phyloP scores from a whole-genome alignment of 2,329 filamentous ascomycete species.

The Clarireedia hainanense region DNA sequence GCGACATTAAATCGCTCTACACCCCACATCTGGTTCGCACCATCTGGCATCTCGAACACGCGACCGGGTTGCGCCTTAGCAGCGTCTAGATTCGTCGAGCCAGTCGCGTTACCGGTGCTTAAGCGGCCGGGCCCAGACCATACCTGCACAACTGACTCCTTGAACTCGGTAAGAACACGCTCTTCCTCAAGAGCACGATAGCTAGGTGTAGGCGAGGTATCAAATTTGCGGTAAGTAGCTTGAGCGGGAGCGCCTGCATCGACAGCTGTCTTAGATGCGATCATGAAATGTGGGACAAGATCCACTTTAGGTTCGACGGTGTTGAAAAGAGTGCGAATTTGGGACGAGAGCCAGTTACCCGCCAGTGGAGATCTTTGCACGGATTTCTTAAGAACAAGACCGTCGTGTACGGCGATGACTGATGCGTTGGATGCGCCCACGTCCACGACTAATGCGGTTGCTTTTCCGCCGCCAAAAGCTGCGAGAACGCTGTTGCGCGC shows the following conservation, averaged over 20 bases:
- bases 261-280: slow-evolving; percentile 80
- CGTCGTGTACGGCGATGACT: slow-evolving; percentile 87
- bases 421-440: slow-evolving; percentile 83
- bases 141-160: slow-evolving; percentile 91
- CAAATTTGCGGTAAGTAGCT: slow-evolving; percentile 64
- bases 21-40: slow-evolving; percentile 91
- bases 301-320: slow-evolving; percentile 61
- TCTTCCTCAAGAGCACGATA: slow-evolving; percentile 86
- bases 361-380: slow-evolving; percentile 79
- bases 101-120: slow-evolving; percentile 37
- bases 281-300: slow-evolving; percentile 76
- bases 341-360: slow-evolving; percentile 82
- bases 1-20: slow-evolving; percentile 78
- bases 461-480: slow-evolving; percentile 87
- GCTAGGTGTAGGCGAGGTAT: slow-evolving; percentile 52
- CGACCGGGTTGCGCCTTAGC: slow-evolving; percentile 67
- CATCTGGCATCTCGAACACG: slow-evolving; percentile 95
- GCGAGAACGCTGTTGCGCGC: slow-evolving; percentile 83
- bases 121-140: slow-evolving; percentile 77
- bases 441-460: slow-evolving; percentile 86
- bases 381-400: slow-evolving; percentile 86
- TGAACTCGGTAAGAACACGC: slow-evolving; percentile 88
- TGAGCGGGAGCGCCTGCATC: slow-evolving; percentile 77
- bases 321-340: slow-evolving; percentile 75
- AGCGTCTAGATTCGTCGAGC: slow-evolving; percentile 64